Conservation (phyloP, 805 yeast genomes). For the Yarrowia sp. region DNA sequence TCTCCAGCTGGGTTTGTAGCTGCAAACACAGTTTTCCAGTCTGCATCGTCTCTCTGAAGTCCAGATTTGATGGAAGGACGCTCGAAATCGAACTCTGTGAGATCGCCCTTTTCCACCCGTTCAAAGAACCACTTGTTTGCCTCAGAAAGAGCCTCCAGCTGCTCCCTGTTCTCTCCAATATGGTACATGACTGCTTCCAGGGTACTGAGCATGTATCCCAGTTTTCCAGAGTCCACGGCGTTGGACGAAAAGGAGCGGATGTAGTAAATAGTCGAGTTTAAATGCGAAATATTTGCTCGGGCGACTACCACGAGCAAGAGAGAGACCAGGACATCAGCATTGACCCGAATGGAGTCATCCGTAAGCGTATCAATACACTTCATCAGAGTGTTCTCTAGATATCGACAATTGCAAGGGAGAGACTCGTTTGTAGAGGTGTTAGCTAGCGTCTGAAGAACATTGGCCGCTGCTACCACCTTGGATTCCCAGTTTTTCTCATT, state of each 20-base stretch:
- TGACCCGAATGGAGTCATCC: constrained; percentile 51
- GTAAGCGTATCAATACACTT: constrained; percentile 18
- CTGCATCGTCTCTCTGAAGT: constrained; percentile 20
- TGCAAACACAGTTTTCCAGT: constrained; percentile 47
- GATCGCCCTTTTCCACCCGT: constrained; percentile 53
- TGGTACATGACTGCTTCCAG: constrained; percentile 81
- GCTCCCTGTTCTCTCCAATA: constrained; percentile 55
- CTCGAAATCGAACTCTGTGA: constrained; percentile 16
- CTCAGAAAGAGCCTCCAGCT: constrained; percentile 54
- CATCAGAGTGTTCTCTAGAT: constrained; percentile 25
- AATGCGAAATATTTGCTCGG: constrained; percentile 62
- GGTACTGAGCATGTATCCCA: constrained; percentile 82
- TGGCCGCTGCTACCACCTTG: constrained; percentile 59
- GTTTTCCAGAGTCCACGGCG: constrained; percentile 62
- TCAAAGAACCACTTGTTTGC: constrained; percentile 63
- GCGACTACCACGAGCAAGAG: constrained; percentile 73
- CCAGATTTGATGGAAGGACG: constrained; percentile 25
- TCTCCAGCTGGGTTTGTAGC: constrained; percentile 66
- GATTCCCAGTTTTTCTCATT: constrained; percentile 51
- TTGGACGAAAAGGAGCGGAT: constrained; percentile 64
- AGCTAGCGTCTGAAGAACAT: constrained; percentile 55
- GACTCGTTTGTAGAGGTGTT: constrained; percentile 30
- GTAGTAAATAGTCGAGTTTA: constrained; percentile 71
- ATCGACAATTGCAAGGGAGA: constrained; percentile 19
- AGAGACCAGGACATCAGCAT: constrained; percentile 83